A percentile compares a stretch with the other conserved stretches of the same genome.
Evolutionary conservation across 1,284 basidiomycete genomes (phyloP).

Genomic region (Crocinoboletus sp.): DNA sequence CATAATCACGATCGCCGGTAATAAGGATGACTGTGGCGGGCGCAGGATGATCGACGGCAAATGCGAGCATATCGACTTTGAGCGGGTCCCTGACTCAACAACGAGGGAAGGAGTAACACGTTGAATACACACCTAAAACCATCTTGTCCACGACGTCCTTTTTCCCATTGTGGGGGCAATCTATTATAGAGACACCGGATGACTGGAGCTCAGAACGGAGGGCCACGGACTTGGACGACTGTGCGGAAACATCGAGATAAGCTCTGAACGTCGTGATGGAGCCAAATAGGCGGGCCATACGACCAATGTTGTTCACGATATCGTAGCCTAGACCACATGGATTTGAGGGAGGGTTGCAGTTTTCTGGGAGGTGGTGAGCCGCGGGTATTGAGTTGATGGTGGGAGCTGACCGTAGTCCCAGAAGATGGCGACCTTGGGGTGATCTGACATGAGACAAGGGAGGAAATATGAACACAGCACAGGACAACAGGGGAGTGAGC

Average conservation of each 20-base stretch:
- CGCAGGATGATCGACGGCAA: slow-evolving; percentile 42
- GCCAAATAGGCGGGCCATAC: slow-evolving; percentile 41
- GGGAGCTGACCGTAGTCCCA: slow-evolving; percentile 55
- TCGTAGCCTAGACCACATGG: slow-evolving; percentile 40
- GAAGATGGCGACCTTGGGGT: slow-evolving; percentile 48
- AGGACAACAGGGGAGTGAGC: background rate
- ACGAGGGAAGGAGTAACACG: background rate
- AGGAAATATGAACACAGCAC: slow-evolving; percentile 9
- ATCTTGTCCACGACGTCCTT: slow-evolving; percentile 44
- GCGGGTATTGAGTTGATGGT: background rate
- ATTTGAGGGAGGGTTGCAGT: slow-evolving; percentile 45
- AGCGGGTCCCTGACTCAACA: slow-evolving; percentile 10
- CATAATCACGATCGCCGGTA: slow-evolving; percentile 45
- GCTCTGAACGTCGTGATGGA: slow-evolving; percentile 47
- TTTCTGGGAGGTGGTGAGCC: slow-evolving; percentile 38
- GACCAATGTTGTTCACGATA: slow-evolving; percentile 41
- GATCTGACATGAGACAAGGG: slow-evolving; percentile 29
- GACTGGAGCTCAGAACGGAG: slow-evolving; percentile 55
- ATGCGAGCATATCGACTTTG: slow-evolving; percentile 45
- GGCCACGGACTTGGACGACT: slow-evolving; percentile 26
- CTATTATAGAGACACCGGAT: slow-evolving; percentile 54
- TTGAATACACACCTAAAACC: slow-evolving; percentile 31
- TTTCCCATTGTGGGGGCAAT: slow-evolving; percentile 54
- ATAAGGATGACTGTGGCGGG: slow-evolving; percentile 44
- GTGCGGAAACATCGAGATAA: slow-evolving; percentile 43